Base-by-base conservation (phyloP, 192 early-diverging fungal species). In the Linderina pennispora region DNA sequence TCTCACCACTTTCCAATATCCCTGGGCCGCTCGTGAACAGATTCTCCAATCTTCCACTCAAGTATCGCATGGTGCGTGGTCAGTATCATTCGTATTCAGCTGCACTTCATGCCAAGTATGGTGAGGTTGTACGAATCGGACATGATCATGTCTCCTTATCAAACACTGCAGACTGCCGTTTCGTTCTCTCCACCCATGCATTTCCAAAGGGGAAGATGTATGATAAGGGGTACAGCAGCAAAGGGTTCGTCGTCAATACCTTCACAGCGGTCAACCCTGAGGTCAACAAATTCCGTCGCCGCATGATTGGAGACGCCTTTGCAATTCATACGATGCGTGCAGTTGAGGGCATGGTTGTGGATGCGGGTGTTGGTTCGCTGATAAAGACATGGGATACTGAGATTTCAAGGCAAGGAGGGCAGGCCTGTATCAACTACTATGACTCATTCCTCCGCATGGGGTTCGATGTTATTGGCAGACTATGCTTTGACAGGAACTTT, bases 401-500 rank as follows among this genome's bases (percentile, higher is more conserved):
- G 28, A 11, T 8, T 5, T 8, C 28, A 5, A 31, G 11, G 28
- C 28, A 31, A 11, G 28, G 28, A 5, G 11, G 28, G 6, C 5
- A 11, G 6, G 11, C 28, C 11, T 11, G 5, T 5, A 11, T 31
- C 6, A 31, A 31, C 11, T 31, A 31, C 28, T 31, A 8, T 37
- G 56, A 73, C 15, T 53, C 45, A 1, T 73, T 53, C 43, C 62
- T 65, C 15, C 42, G 47, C 3, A 17, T 65, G 3, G 55, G 54
- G 0, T 48, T 65, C n/a, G 69, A 73, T 24, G 24, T 73, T 8
- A 65, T 73, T 13, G 63, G 69, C 1, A 33, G 40, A 2, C 52
- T 73, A 14, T 62, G 62, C 0, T 73, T 52, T 31, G 69, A 63
- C 9, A 10, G 22, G 4, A 60, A 46, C 26, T 73, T 73, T 33